Base-by-base conservation (phyloP, 768 basidiomycete genomes). In the Phylloporus sp. region DNA sequence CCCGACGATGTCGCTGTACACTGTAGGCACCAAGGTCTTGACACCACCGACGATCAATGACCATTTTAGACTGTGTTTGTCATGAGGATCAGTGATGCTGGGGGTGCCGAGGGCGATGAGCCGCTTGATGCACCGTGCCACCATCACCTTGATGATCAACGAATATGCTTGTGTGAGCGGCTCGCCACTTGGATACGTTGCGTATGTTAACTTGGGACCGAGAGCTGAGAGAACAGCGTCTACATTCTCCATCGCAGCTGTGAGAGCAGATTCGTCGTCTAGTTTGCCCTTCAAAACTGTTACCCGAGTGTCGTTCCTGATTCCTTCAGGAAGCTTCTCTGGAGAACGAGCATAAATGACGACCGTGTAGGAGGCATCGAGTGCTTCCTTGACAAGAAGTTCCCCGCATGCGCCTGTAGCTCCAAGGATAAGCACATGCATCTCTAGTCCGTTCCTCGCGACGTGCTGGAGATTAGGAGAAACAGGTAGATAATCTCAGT, bases 1-100 rank as follows among this genome's bases (percentile, higher is more conserved):
- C 85, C 76, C 80, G 9, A 83, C 78, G 22, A 89, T 70, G 42
- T 87, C 86, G 28, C 72, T 76, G 59, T 84, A 90, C n/a, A 82
- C 81, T 38, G 67, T 72, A 28, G 67, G 66, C 0, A 77, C 80
- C 36, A 81, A 62, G 4, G 70, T 58, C 8, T 65, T 65, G 33
- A 62, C 58, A 21, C 48, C 45, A 17, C 44, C 61, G 28, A 82
- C 70, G 33, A 84, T 60, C 10, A 65, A 54, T 4, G 65, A 57
- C 52, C 57, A 58, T n/a, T 46, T 48, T 34, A 73, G 40, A 63
- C 72, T 81, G 55, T 66, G 76, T 50, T 75, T 75, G 66, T 88
- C 86, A 38, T 72, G 62, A 18, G 74, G 69, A 63, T 87, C 85
- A 35, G 66, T 67, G 52, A 82, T 82, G 33, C 83, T 83, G 4